Base-by-base conservation (phyloP, 352 stramenopile genomes). In the Phytophthora litchii region DNA sequence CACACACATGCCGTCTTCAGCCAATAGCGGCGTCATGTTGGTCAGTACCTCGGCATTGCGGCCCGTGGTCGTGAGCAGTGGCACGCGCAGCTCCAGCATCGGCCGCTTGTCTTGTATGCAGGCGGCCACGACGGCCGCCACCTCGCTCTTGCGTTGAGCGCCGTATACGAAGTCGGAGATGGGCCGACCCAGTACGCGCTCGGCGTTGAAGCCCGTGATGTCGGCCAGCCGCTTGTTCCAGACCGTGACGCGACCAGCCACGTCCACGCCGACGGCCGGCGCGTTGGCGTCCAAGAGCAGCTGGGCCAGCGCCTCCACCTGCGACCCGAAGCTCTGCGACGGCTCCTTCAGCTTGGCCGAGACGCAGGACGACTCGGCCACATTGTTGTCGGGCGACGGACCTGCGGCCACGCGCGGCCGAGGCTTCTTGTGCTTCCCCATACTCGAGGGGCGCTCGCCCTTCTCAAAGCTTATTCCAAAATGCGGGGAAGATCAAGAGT, bases 211-310 rank as follows among this genome's bases (percentile, higher is more conserved):
- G 40, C 81, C 76, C 52, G 77, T 91, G 43, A 91, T 74, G 27
- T 70, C 66, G 32, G 38, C 60, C 47, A 87, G 36, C n/a, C 64
- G 67, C 31, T 61, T 60, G 70, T 92, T 92, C 83, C 83, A 92
- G 58, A 87, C 60, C 27, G 66, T 88, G 19, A 92, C 77, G 31
- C 58, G 20, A 14, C 80, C 78, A 11, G 67, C 36, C 7, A 71
- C 29, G 42, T 85, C 74, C 16, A 91, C 66, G 46, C 76, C 82
- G 29, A 92, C 61, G 12, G 87, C 83, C 1, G 83, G 77, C 48
- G 78, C 76, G 50, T 86, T 88, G 14, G 85, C 80, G 27, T 78
- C 82, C 43, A 86, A 41, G 4, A 94, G 73, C 36, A 94, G 44
- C 31, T 56, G 55, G 2, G 55, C 55, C 11, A 70, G 49, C 32